phyloP scores from a whole-genome alignment of 2,329 filamentous ascomycete species.

The Phialophora chinensis region DNA sequence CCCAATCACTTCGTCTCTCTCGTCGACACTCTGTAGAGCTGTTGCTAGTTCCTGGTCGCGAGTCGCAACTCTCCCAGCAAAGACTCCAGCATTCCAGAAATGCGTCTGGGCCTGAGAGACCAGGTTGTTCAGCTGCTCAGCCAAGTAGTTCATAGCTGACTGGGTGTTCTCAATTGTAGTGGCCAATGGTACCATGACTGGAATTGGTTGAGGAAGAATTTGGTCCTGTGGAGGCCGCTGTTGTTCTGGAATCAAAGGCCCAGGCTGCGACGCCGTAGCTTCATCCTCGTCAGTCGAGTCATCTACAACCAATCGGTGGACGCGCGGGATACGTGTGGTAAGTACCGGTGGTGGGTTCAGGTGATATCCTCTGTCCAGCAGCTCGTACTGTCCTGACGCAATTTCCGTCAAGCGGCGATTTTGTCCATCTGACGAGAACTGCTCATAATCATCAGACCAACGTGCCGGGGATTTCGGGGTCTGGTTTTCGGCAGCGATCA shows the following conservation, averaged over 20 bases:
- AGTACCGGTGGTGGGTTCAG: background rate
- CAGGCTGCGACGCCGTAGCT: background rate
- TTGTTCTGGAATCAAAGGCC: background rate
- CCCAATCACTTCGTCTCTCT: background rate
- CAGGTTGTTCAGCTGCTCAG: background rate
- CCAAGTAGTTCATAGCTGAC: background rate
- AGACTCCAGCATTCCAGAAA: constrained; percentile 6
- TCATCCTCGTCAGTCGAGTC: background rate
- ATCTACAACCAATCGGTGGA: background rate
- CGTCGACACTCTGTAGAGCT: background rate
- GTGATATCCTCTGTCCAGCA: constrained; percentile 1
- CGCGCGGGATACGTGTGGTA: background rate
- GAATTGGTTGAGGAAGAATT: background rate
- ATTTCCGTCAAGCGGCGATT: background rate
- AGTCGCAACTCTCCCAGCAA: background rate
- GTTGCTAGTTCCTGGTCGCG: background rate
- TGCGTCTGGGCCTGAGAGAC: background rate
- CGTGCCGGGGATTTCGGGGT: background rate
- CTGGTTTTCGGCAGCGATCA: background rate
- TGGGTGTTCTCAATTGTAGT: background rate
- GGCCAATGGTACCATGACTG: background rate
- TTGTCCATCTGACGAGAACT: constrained; percentile 10
- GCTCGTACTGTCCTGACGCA: background rate
- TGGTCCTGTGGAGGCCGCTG: background rate
- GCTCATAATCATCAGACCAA: constrained; percentile 9